These are phyloP conservation scores for Lentinula aciculospora DNA, from an alignment of 768 basidiomycete genomes.

Conservation along the genomic window DNA sequence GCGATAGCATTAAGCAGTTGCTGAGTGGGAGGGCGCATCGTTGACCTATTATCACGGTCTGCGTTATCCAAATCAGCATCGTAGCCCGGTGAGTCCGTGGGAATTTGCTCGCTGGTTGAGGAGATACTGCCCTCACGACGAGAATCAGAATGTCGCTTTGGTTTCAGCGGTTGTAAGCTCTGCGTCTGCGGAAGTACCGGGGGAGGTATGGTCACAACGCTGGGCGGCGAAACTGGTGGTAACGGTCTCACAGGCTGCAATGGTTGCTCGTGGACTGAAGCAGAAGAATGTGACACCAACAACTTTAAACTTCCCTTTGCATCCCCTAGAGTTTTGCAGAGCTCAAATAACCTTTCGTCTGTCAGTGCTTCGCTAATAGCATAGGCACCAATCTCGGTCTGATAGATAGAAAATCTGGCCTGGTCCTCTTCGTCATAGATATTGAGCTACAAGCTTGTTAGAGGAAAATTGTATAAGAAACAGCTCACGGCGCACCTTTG, in stretches of 20 bases:
- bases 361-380: constrained; percentile 70
- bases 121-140: constrained; percentile 62
- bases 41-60: constrained; percentile 42
- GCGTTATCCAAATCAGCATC: constrained; percentile 65
- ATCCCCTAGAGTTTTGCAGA: constrained; percentile 73
- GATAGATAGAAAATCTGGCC: constrained; percentile 71
- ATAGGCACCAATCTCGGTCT: constrained; percentile 78
- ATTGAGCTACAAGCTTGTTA: constrained; percentile 48
- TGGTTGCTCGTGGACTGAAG: constrained; percentile 49
- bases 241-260: constrained; percentile 25
- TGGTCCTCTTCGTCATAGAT: constrained; percentile 82
- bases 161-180: constrained; percentile 41
- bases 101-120: constrained; percentile 58
- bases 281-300: constrained; percentile 65
- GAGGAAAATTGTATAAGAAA: neutral
- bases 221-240: constrained; percentile 25
- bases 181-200: constrained; percentile 42
- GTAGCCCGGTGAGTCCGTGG: constrained; percentile 55
- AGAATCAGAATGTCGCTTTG: constrained; percentile 49
- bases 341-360: constrained; percentile 62
- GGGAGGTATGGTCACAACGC: constrained; percentile 43
- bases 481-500: constrained; percentile 44
- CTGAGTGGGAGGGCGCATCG: constrained; percentile 34
- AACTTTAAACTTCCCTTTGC: constrained; percentile 79
- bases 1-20: constrained; percentile 20